Evolutionary conservation across 2,329 filamentous ascomycete genomes (phyloP), one percentile per base, ranked within the genome.

Genomic region (Arthrobotrys sphaeroides): DNA sequence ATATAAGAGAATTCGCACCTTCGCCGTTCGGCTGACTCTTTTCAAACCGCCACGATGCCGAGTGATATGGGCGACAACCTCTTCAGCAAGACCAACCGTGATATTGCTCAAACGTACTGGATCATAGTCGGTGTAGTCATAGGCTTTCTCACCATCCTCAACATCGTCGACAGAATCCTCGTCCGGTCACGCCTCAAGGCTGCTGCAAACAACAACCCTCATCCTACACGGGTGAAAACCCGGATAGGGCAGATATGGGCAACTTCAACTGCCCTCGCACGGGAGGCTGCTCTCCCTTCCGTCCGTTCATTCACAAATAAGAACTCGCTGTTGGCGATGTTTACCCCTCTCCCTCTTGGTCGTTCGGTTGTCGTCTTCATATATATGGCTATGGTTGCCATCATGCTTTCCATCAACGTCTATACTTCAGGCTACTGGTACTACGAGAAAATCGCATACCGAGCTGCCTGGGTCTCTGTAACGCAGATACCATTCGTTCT

Each of bases 381-480:
- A 74, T 90, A 90, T 81, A 89, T 87, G 87, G 84, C 85, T 40
- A 82, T 89, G 73, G 82, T 90, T 20, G 64, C 57, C 12, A 36
- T 75, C 16, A 69, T 75, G 64, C 59, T 75, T 13, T 65, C 83
- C 1, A 83, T 83, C 76, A 82, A 83, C 20, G 85, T 84, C 55
- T 81, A 88, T 47, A 78, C 85, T 47, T 79, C 85, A 24, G 88
- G 89, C 77, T 84, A 83, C 43, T 86, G 86, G 78, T 89, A 85
- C 80, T 89, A 85, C 83, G 89, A 91, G 80, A 87, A 88, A 73
- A 87, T 90, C 68, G 89, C 87, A 4, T 91, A 88, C 80, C 87
- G 89, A 67, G 89, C 89, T 77, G 89, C 88, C 16, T 91, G 89
- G 89, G 85, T 90, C 24, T 86, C 87, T 7, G 83, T 90, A 49